Percentiles rank a stretch among this genome's conserved stretches.
These are phyloP conservation scores for Sclerotiophoma versabilis DNA, from an alignment of 2,329 filamentous ascomycete species.

Conservation along the genomic window DNA sequence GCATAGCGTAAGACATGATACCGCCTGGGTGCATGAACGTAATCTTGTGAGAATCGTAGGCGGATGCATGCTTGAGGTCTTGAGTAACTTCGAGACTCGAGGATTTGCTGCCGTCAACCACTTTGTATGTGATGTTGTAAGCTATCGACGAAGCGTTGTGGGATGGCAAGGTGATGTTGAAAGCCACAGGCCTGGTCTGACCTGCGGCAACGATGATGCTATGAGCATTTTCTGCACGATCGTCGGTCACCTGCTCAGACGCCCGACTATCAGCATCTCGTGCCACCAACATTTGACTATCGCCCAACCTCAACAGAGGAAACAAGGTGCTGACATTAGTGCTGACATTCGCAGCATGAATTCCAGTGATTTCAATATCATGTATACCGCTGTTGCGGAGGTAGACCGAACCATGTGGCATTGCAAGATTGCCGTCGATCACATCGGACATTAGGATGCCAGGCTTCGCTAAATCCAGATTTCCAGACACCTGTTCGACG, in stretches of 20 bases:
- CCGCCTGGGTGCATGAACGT: constrained; percentile 63
- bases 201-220: constrained; percentile 42
- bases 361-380: constrained; percentile 45
- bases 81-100: constrained; percentile 37
- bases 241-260: constrained; percentile 17
- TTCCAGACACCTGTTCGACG: constrained; percentile 28
- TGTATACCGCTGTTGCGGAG: constrained; percentile 55
- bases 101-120: constrained; percentile 10
- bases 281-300: constrained; percentile 22
- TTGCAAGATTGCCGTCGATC: constrained; percentile 57
- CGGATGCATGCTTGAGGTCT: constrained; percentile 29
- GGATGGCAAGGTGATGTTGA: constrained; percentile 40
- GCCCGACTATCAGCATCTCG: constrained; percentile 8
- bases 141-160: constrained; percentile 34
- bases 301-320: constrained; percentile 13
- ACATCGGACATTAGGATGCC: constrained; percentile 59
- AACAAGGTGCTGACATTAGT: constrained; percentile 18
- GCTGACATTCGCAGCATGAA: constrained; percentile 38
- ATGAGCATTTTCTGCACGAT: background rate
- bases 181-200: constrained; percentile 52
- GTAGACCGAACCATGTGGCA: constrained; percentile 56
- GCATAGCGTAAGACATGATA: constrained; percentile 64
- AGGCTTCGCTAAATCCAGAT: constrained; percentile 43
- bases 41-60: constrained; percentile 59
- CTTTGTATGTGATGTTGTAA: constrained; percentile 38